These are phyloP conservation scores for Phialocephala sp. DNA, from an alignment of 2,329 filamentous ascomycete genomes.

Conservation along the genomic window DNA sequence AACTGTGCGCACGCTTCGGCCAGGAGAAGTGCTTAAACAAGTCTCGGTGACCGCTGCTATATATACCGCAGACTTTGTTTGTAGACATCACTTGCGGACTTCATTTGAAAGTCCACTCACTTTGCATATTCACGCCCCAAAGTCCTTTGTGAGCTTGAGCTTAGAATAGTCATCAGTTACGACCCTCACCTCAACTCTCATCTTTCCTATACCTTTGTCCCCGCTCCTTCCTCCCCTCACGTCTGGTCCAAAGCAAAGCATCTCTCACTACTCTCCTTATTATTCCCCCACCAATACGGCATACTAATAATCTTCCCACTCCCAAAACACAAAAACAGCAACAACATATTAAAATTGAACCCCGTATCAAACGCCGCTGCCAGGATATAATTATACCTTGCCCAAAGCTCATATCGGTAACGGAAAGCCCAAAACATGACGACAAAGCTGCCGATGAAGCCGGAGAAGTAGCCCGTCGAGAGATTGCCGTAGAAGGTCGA, in stretches of 20 bases:
- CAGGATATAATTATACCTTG: slow-evolving; percentile 65
- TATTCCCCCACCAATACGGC: slow-evolving; percentile 69
- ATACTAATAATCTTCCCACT: slow-evolving; percentile 61
- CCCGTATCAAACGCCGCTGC: slow-evolving; percentile 67
- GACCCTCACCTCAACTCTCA: too few species aligned
- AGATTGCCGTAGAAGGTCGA: slow-evolving; percentile 63
- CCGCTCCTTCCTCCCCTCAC: too few species aligned
- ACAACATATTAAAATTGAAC: slow-evolving; percentile 65
- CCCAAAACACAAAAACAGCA: slow-evolving; percentile 66
- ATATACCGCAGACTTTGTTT: too few species aligned
- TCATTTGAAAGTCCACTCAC: too few species aligned
- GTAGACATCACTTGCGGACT: too few species aligned
- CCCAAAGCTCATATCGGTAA: slow-evolving; percentile 61
- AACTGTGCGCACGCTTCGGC: too few species aligned
- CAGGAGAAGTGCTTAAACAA: too few species aligned
- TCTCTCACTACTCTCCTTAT: slow-evolving; percentile 58
- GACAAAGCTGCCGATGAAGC: slow-evolving; percentile 62
- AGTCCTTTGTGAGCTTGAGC: too few species aligned
- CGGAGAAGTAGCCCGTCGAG: slow-evolving; percentile 62
- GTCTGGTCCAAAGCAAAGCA: slow-evolving; percentile 56
- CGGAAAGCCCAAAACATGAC: slow-evolving; percentile 65
- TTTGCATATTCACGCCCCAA: too few species aligned
- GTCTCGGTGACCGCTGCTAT: too few species aligned
- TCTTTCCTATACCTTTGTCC: too few species aligned
- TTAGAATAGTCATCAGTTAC: too few species aligned